These are phyloP conservation scores for Sphaerobolus stellatus DNA, from an alignment of 1,284 basidiomycete genomes.

Conservation along the genomic window DNA sequence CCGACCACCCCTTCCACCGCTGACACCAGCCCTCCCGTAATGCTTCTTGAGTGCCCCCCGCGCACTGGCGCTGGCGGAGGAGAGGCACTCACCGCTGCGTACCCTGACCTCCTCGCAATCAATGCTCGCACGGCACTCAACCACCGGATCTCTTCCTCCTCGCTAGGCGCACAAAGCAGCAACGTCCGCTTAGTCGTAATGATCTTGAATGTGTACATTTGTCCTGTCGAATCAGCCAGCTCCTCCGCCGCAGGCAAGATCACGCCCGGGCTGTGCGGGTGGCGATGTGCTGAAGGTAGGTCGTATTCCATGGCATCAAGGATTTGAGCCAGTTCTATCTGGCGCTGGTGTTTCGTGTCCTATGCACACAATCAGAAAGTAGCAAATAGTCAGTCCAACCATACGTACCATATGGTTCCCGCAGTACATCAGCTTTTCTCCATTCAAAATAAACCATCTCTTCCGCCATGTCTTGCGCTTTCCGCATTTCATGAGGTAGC, in stretches of 20 bases:
- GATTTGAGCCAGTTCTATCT: constrained; percentile 82
- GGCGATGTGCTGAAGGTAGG: constrained; percentile 41
- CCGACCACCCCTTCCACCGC: not conserved
- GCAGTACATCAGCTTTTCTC: constrained; percentile 79
- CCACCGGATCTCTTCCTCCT: constrained; percentile 99
- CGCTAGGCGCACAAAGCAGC: constrained; percentile 89
- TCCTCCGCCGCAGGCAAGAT: constrained; percentile 25
- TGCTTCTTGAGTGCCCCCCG: constrained; percentile 13
- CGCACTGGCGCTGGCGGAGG: constrained; percentile 25
- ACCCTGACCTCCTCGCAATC: constrained; percentile 67
- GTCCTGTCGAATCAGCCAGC: constrained; percentile 40
- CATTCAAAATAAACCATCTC: constrained; percentile 85
- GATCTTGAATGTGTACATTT: constrained; percentile 84
- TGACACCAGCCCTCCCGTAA: not conserved
- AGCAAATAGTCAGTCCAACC: constrained; percentile 1
- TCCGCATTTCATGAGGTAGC: constrained; percentile 97
- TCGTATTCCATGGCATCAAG: constrained; percentile 92
- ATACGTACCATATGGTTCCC: constrained; percentile 83
- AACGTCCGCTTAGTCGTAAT: constrained; percentile 92
- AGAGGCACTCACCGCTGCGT: constrained; percentile 37
- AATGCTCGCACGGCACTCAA: constrained; percentile 90
- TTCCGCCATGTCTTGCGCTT: constrained; percentile 96
- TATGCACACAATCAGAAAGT: constrained; percentile 32
- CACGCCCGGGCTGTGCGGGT: constrained; percentile 1
- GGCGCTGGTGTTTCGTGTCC: constrained; percentile 85